Base-by-base conservation (phyloP, 1,284 basidiomycete species). In the Cutaneotrichosporon mucoides region DNA sequence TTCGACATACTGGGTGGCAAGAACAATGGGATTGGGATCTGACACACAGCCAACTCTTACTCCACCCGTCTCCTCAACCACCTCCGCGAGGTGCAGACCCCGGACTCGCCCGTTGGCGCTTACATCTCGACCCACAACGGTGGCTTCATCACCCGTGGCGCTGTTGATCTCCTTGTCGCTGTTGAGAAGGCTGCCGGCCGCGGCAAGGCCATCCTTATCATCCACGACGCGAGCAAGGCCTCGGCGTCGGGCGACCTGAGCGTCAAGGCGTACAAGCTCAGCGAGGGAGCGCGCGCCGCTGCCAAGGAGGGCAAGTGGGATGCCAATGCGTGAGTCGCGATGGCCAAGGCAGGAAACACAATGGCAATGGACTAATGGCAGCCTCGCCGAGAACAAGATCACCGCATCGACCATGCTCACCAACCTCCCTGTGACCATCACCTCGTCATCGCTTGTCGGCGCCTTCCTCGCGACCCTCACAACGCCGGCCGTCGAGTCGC, bases 81-180 rank as follows among this genome's bases (percentile, higher is more conserved):
- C 59, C 70, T 77, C 37, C 66, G 70, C 10, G 72, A 97, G 75
- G 92, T 98, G 62, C 90, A 92, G 75, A 87, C 89, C 56, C 94
- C 97, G 72, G 93, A 95, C 76, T 92, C 89, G 68, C 86, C 96
- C 51, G 90, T 99, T 59, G 96, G 96, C 47, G 92, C 97, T 79
- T 99, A 99, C 82, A 92, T 96, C 76, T 89, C 88, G 49, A 91
- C 88, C 49, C 86, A 87, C 15, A 83, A 92, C 54, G 92, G 92
- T 43, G 92, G 92, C n/a, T 97, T 95, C 79, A 88, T 91, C 79
- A 89, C 87, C 70, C 89, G 92, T 73, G 85, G 86, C 13, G 80
- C 96, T 51, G 83, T 98, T 53, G 92, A 97, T 62, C 89, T 91
- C 12, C 89, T 96, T 75, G 86, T 88, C 42, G 84, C 89, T n/a